These are phyloP conservation scores for Limnomonas spitsbergensis DNA, from an alignment of 139 green algal species.

Conservation along the genomic window DNA sequence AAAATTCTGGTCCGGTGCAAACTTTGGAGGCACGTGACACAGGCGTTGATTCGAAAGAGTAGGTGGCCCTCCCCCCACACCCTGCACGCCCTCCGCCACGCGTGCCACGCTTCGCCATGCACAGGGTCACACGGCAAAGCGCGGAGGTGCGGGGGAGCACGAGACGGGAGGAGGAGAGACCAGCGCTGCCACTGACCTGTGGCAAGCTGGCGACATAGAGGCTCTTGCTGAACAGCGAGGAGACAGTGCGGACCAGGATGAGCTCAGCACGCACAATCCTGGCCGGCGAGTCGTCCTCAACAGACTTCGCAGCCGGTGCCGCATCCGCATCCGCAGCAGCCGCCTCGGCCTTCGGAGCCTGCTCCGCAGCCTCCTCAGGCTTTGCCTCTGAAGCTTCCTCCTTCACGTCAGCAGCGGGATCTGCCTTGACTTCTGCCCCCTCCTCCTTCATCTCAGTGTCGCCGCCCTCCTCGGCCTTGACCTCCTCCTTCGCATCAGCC, in stretches of 20 bases:
- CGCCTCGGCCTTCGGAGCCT: not conserved
- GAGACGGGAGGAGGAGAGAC: too few species aligned
- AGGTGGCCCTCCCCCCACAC: too few species aligned
- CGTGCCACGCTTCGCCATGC: too few species aligned
- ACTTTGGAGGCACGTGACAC: too few species aligned
- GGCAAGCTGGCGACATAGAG: conserved; percentile 56
- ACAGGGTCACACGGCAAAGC: too few species aligned
- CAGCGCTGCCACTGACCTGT: too few species aligned
- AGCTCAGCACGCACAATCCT: conserved; percentile 32
- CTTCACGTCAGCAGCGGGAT: not conserved
- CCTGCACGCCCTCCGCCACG: too few species aligned
- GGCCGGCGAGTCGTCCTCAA: not conserved
- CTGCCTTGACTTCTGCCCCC: too few species aligned
- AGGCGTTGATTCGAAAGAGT: too few species aligned
- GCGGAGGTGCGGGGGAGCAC: too few species aligned
- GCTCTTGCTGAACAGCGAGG: conserved; percentile 44
- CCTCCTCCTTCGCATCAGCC: conserved; percentile 37
- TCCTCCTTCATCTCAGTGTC: not conserved
- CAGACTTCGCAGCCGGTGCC: not conserved
- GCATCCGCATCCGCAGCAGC: not conserved
- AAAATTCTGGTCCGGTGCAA: too few species aligned
- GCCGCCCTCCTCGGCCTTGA: not conserved
- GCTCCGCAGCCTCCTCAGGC: not conserved
- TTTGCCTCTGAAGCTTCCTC: not conserved
- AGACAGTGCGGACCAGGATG: conserved; percentile 30